A percentile compares a stretch with the other conserved stretches of the same genome.
Conservation (phyloP, 192 early-diverging fungal genomes). For the Umbelopsis ramanniana region DNA sequence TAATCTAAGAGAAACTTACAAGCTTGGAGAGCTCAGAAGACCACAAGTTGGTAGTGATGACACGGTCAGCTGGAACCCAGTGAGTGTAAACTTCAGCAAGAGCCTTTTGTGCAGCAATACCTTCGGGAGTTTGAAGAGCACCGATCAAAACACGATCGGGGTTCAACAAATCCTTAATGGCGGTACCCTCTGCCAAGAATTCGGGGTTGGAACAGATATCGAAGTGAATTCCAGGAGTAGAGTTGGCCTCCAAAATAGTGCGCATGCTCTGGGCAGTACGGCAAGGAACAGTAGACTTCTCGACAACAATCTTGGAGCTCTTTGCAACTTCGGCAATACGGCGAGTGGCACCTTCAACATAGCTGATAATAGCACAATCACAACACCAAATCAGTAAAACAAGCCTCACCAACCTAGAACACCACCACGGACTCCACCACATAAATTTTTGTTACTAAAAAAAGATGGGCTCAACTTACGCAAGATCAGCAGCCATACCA, state of each 20-base stretch:
- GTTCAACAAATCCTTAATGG: slow-evolving; percentile 77
- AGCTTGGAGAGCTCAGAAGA: slow-evolving; percentile 95
- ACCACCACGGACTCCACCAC: neutral
- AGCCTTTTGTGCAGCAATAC: slow-evolving; percentile 75
- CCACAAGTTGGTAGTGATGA: slow-evolving; percentile 93
- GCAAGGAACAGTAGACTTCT: slow-evolving; percentile 96
- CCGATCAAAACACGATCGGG: slow-evolving; percentile 94
- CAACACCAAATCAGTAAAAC: slow-evolving; percentile 11
- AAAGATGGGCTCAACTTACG: slow-evolving; percentile 53
- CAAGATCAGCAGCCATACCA: slow-evolving; percentile 83
- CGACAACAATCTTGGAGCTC: slow-evolving; percentile 88
- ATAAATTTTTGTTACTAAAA: slow-evolving; percentile 15
- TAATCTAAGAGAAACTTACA: slow-evolving; percentile 39
- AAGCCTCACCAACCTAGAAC: neutral
- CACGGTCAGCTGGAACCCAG: slow-evolving; percentile 85
- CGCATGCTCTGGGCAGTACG: slow-evolving; percentile 85
- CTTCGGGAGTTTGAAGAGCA: slow-evolving; percentile 70
- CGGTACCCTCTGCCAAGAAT: slow-evolving; percentile 95
- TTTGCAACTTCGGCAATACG: slow-evolving; percentile 82
- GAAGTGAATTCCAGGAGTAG: slow-evolving; percentile 67
- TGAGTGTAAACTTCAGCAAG: slow-evolving; percentile 79
- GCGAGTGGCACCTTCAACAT: slow-evolving; percentile 81
- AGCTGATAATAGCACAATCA: slow-evolving; percentile 43
- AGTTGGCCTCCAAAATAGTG: slow-evolving; percentile 83
- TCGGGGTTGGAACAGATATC: slow-evolving; percentile 93